phyloP scores from a whole-genome alignment of 148 eudicot species.

The Talinum fruticosum region DNA sequence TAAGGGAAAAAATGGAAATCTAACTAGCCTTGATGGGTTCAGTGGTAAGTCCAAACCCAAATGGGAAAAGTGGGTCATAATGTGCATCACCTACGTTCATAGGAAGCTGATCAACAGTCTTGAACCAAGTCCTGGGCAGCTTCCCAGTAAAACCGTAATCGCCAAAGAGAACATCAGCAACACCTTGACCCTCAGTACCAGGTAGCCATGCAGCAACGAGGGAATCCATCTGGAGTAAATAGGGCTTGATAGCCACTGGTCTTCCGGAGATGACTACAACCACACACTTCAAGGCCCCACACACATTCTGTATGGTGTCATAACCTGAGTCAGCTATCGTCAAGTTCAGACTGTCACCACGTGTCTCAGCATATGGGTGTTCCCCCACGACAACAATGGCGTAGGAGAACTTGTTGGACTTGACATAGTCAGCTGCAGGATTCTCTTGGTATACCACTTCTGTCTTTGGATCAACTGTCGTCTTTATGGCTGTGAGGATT shows the following conservation, averaged over 20 bases:
- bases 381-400: constrained; percentile 29
- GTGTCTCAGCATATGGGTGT: constrained; percentile 29
- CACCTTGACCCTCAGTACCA: constrained; percentile 34
- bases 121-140: constrained; percentile 33
- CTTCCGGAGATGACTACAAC: constrained; percentile 34
- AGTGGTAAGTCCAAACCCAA: constrained; percentile 26
- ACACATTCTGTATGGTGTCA: constrained; percentile 15
- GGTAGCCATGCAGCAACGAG: constrained; percentile 38
- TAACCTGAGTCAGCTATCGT: constrained; percentile 28
- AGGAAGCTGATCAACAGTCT: constrained; percentile 28
- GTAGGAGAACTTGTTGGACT: constrained; percentile 27
- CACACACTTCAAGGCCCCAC: constrained; percentile 27
- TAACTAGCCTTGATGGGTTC: background rate
- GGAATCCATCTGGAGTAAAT: constrained; percentile 25
- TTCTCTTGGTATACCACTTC: constrained; percentile 24
- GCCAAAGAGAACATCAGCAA: constrained; percentile 33
- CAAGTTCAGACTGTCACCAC: constrained; percentile 34
- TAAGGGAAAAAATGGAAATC: background rate
- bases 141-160: constrained; percentile 31
- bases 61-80: constrained; percentile 35
- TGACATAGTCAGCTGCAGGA: constrained; percentile 21
- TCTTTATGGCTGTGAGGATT: constrained; percentile 29
- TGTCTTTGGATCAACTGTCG: constrained; percentile 25
- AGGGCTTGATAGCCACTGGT: constrained; percentile 31
- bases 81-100: constrained; percentile 30